A percentile compares a stretch with the other conserved stretches of the same genome.
Evolutionary conservation across 208 protist genomes (phyloP).

Genomic region (Acanthamoeba sp.): DNA sequence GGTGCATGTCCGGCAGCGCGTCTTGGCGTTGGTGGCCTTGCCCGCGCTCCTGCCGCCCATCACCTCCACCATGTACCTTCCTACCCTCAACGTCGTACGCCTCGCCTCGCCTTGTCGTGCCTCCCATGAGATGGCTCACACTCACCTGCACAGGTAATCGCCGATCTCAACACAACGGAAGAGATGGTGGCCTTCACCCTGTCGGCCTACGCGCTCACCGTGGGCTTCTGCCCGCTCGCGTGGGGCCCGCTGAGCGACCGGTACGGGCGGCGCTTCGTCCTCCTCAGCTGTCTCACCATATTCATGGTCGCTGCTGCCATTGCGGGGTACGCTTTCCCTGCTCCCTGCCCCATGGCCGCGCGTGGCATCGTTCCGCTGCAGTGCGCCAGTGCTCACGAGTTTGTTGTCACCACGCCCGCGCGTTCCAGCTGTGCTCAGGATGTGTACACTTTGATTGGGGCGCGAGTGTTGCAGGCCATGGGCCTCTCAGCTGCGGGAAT

Average conservation of each 20-base stretch:
- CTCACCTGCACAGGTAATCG: neutral
- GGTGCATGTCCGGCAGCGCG: neutral
- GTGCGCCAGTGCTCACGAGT: neutral
- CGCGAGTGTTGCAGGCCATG: neutral
- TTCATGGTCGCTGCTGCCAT: neutral
- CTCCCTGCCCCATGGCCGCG: too few relatives aligned
- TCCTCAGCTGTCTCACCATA: neutral
- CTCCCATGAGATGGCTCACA: too few relatives aligned
- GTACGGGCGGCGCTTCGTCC: neutral
- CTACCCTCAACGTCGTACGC: conserved; percentile 9
- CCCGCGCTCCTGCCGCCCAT: neutral
- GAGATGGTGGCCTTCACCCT: conserved; percentile 41
- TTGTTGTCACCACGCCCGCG: neutral
- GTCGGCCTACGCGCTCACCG: neutral
- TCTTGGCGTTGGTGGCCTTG: neutral
- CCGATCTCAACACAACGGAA: neutral
- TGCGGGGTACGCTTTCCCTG: neutral
- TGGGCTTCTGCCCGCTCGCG: neutral
- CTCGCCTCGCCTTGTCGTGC: neutral
- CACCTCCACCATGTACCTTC: conserved; percentile 7
- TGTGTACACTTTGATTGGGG: neutral
- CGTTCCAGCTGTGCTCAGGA: neutral
- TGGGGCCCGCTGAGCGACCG: conserved; percentile 40
- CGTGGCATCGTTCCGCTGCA: too few relatives aligned
- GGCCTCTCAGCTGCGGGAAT: neutral